phyloP scores from a whole-genome alignment of 1,284 basidiomycete genomes.

The Tilletia caries region DNA sequence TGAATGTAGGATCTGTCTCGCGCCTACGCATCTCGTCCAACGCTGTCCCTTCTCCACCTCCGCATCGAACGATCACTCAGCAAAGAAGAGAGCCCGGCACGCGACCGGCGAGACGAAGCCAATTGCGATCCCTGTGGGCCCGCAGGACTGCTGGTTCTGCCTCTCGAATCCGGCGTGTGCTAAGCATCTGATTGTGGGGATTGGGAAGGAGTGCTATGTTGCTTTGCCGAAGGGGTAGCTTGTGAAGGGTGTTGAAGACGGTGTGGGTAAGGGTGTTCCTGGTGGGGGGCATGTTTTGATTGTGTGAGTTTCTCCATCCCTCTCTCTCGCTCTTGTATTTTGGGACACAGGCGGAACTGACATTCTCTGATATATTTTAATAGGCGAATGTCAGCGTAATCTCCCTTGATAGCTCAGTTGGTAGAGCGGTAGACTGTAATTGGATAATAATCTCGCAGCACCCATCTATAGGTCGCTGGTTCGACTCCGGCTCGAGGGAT shows the following conservation, averaged over 20 bases:
- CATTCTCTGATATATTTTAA: no score
- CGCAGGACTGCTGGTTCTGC: conserved; percentile 52
- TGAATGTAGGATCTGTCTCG: conserved; percentile 8
- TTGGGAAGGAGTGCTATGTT: conserved; percentile 42
- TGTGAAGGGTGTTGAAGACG: conserved; percentile 17
- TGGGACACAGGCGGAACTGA: no score
- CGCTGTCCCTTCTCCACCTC: conserved; percentile 11
- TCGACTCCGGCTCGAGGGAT: conserved; percentile 13
- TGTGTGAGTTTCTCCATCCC: conserved; percentile 18
- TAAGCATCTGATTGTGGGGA: conserved; percentile 43
- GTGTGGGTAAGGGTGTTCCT: conserved; percentile 33
- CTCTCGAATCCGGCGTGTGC: conserved; percentile 43
- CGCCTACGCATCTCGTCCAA: neutral
- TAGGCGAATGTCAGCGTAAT: no score
- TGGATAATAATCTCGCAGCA: neutral
- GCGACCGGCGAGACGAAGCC: no score
- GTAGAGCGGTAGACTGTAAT: conserved; percentile 14
- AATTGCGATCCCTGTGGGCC: conserved; percentile 37
- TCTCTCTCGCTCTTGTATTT: no score
- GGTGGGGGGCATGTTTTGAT: conserved; percentile 45
- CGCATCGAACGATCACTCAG: neutral
- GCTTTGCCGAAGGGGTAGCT: conserved; percentile 47
- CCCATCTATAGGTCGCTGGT: conserved; percentile 5
- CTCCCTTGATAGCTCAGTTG: conserved; percentile 15
- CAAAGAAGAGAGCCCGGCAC: no score